Base-by-base conservation (phyloP, 1,284 basidiomycete genomes). In the Termitomyces sp. region DNA sequence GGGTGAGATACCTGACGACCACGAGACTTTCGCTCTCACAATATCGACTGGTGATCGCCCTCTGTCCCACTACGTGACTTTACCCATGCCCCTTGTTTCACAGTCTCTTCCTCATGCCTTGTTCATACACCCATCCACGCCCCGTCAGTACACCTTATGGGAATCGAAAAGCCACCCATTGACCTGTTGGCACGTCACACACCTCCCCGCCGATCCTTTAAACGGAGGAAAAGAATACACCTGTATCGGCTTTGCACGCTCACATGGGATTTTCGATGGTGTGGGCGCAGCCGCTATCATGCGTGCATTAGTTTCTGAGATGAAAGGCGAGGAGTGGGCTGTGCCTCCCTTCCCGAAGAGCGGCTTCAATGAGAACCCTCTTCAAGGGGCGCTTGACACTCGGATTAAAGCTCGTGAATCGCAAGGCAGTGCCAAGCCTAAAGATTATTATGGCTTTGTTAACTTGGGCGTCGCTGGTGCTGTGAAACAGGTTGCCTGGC, bases 141-240 rank as follows among this genome's bases (percentile, higher is more conserved):
- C 73, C 4, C 66, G 70, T 3, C 64, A 67, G 13, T 72, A 69
- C 52, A 53, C 64, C 2, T 53, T 52, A 17, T 75, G 72, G 70
- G 70, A 70, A 48, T 54, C 63, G 6, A 59, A 57, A 10, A 55
- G 55, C 7, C 61, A 68, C 52, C 74, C 74, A 7, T 57, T 75
- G 42, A 73, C 70, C n/a, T 73, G 69, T 58, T 75, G 73, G 72
- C 73, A 75, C 40, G 31, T 76, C 12, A 71, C 70, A 2, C 66
- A 70, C 47, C 73, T 75, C 54, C 68, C 68, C 3, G 56, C 68
- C 2, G 57, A 62, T 40, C 56, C 63, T 5, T 50, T 46, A 1
- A 54, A 65, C 15, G 60, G 59, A 6, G 67, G 64, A 7, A 58
- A 63, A 15, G 42, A 63, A 19, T 67, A 73, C 50, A 71, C 70